These are phyloP conservation scores for Juncus inflexus DNA, from an alignment of 176 grass and related monocot genomes.

Conservation along the genomic window DNA sequence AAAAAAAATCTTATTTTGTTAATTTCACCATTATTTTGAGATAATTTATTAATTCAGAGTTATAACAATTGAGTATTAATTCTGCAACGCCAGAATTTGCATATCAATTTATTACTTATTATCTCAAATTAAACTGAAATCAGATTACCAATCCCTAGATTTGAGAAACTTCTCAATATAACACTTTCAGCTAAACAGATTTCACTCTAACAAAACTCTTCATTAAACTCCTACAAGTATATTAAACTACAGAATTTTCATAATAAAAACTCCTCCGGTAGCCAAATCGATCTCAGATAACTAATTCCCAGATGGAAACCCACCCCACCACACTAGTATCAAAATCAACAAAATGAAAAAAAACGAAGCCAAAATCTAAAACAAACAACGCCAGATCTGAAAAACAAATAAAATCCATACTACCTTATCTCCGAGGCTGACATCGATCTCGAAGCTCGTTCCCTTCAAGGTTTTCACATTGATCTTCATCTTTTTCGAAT, in stretches of 20 bases:
- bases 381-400: not conserved
- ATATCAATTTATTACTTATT: no score
- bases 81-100: no score
- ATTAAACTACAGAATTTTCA: constrained; percentile 3
- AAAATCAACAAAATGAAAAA: not conserved
- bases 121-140: no score
- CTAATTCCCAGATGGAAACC: constrained; percentile 14
- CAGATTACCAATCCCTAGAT: no score
- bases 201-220: no score
- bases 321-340: not conserved
- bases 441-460: constrained; percentile 88
- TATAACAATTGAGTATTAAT: no score
- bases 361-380: constrained; percentile 2
- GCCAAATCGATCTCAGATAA: constrained; percentile 5
- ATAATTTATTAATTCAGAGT: no score
- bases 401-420: not conserved
- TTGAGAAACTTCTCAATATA: no score
- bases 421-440: constrained; percentile 52
- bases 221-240: not conserved
- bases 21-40: not conserved
- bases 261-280: constrained; percentile 5
- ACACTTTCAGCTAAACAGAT: no score
- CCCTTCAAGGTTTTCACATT: constrained; percentile 89
- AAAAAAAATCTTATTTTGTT: constrained; percentile 14
- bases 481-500: constrained; percentile 50